Evolutionary conservation across 306 rosid species (phyloP), one percentile per base, ranked within the genome.

Genomic region (Malus sylvestris): DNA sequence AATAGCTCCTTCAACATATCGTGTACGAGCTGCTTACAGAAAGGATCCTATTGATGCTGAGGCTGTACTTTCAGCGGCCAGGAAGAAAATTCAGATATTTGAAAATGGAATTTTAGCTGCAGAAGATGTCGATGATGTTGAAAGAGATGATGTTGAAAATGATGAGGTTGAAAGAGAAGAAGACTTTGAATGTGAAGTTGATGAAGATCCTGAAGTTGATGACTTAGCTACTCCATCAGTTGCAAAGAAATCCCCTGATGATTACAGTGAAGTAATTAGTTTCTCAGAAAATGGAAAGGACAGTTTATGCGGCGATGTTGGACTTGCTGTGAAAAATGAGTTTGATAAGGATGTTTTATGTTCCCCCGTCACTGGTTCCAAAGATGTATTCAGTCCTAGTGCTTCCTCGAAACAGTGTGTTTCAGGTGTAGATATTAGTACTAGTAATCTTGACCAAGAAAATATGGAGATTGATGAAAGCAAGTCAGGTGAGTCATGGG

Each of bases 381-480:
- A 83, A 82, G 90, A 81, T 78, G 85, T 78, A 59, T 83, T 81
- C 76, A 63, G 84, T 79, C 80, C 86, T 18, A 76, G 72, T 72
- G 76, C 86, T 70, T 76, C 85, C 49, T 71, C 84, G 1, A 71
- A 75, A 61, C 88, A 76, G 60, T 80, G 68, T 70, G 86, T 78
- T 85, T 76, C 78, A 57, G 77, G 76, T 76, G 87, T 66, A 79
- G 85, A 81, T 71, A 49, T 83, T 63, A 74, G 59, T 82, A 68
- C 79, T 46, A 78, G 78, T 51, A 84, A 82, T 78, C 84, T 71
- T 63, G 93, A 78, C 73, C 92, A 96, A 81, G 92, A 88, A 80
- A 88, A 83, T 80, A 89, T 96, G 97, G 98, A 96, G 87, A 92
- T 96, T 74, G 99, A 96, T 89, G 99, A 96, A 80, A 92, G 93